Evolutionary conservation across 1,284 basidiomycete species (phyloP), one percentile per base, ranked within the genome.

Genomic region (Trichosporon inkin): DNA sequence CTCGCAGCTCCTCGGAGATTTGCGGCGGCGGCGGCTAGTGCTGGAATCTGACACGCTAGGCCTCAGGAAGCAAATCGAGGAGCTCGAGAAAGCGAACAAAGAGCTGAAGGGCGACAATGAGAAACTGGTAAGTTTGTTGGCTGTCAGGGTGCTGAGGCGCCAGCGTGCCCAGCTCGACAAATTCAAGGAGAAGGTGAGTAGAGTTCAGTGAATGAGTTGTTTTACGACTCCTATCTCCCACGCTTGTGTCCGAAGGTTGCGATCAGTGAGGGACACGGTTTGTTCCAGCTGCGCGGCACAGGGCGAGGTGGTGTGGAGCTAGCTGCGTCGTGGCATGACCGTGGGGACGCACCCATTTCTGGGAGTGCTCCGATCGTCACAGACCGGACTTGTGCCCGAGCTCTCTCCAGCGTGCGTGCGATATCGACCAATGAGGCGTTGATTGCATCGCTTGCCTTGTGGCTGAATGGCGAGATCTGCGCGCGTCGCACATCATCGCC

Each of bases 91-190:
- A 38, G 89, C 93, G 67, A 76, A 89, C 28, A 58, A 57, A 28
- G 13, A 19, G 3, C 39, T 70, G 10, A 71, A 60, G 37, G 55
- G 36, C 20, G 73, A 75, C 14, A 73, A 73, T 52, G 69, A 66
- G 57, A 73, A 69, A 37, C 63, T 73, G 40, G 69, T 70, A 37
- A 55, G 64, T 61, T 51, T 49, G 28, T 3, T 19, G 13, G 16
- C 35, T 10, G 38, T 47, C 7, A 35, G 35, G 22, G 55, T 11
- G 22, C 52, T 61, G 39, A 61, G 40, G 17, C 14, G 1, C 8
- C 77, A 92, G 89, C 87, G 87, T 84, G 82, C 83, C 14, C 88
- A 90, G 82, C 87, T 92, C 64, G 82, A 83, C 16, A 88, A 89
- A 70, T 93, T 90, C 79, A 85, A 87, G 51, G 90, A 74, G 34